phyloP scores from a whole-genome alignment of 805 yeast genomes.

The Saturnispora besseyi region DNA sequence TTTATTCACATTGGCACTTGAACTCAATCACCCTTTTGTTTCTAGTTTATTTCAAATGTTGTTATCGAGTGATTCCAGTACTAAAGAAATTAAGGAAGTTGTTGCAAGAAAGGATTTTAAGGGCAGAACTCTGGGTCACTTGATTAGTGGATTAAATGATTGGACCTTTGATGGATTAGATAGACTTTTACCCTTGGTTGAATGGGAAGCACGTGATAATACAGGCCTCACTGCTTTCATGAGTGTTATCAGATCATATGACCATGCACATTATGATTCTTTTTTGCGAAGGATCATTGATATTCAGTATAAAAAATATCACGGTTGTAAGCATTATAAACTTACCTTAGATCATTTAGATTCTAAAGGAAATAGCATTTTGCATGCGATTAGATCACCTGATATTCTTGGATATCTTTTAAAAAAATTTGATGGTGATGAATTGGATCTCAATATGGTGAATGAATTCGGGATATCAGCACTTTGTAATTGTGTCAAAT shows the following conservation, averaged over 20 bases:
- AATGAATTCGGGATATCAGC: constrained; percentile 61
- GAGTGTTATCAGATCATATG: constrained; percentile 71
- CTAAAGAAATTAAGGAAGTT: constrained; percentile 39
- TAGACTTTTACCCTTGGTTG: constrained; percentile 10
- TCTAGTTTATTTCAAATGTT: constrained; percentile 38
- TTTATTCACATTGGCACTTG: constrained; percentile 54
- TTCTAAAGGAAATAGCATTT: constrained; percentile 58
- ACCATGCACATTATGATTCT: constrained; percentile 51
- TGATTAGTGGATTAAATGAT: constrained; percentile 27
- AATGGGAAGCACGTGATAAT: constrained; percentile 62
- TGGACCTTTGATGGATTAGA: neutral
- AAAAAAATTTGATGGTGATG: constrained; percentile 29
- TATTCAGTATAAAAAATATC: constrained; percentile 36
- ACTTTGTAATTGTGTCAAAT: constrained; percentile 59
- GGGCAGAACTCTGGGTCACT: constrained; percentile 65
- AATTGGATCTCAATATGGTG: constrained; percentile 42
- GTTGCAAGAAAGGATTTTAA: constrained; percentile 42
- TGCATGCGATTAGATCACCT: constrained; percentile 54
- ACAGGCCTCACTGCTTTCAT: constrained; percentile 73
- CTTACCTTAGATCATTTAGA: constrained; percentile 58
- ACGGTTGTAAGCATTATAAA: constrained; percentile 30
- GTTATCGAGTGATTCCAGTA: constrained; percentile 24
- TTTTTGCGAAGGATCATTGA: constrained; percentile 32
- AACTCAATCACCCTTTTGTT: constrained; percentile 33
- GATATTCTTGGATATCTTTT: constrained; percentile 38